Evolutionary conservation across 1,139 yeast species (phyloP), one percentile per base, ranked within the genome.

Genomic region (Arxiozyma telluris): DNA sequence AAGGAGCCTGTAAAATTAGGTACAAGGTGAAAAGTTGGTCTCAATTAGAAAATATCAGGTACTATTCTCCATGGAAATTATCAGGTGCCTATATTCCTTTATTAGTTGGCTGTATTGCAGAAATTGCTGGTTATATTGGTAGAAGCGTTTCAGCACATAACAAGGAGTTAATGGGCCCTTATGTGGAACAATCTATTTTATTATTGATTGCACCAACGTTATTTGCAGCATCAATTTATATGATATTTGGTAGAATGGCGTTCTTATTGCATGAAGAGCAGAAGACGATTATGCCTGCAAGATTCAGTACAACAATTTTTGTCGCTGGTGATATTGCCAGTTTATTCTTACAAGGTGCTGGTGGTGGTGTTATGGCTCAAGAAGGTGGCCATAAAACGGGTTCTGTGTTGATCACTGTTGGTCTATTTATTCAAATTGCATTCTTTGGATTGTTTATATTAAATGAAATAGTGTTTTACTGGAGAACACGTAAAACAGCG

Each of bases 181-280:
- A 70, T 57, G 66, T 73, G 43, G 59, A 68, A 7, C 78, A 76
- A 58, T 56, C 73, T 0, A 60, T 73, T 11, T 61, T 73, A 30
- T 58, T 76, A 38, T 64, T 76, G 49, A 63, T 77, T 30, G 76
- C 80, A 0, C 80, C 81, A 2, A 69, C 76, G 1, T 62, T 77
- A 47, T 69, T 70, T 55, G 76, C 79, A 0, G 80, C 78, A 1
- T 64, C 78, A 1, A 69, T 75, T 48, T 77, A 76, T 61, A 76
- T 77, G 79, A 51, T 69, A 1, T 71, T 76, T 53, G 76, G 76
- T 21, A 65, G 74, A 50, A 55, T 76, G 52, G 60, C 74, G 20
- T 57, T 55, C 27, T 52, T 60, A 20, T 54, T 73, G 51, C 60
- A 63, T 39, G 72, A 72, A 21, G 67, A 67, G 46, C 52, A 59